Conservation (phyloP, 2,329 filamentous ascomycete species). For the Exophiala viscosa region DNA sequence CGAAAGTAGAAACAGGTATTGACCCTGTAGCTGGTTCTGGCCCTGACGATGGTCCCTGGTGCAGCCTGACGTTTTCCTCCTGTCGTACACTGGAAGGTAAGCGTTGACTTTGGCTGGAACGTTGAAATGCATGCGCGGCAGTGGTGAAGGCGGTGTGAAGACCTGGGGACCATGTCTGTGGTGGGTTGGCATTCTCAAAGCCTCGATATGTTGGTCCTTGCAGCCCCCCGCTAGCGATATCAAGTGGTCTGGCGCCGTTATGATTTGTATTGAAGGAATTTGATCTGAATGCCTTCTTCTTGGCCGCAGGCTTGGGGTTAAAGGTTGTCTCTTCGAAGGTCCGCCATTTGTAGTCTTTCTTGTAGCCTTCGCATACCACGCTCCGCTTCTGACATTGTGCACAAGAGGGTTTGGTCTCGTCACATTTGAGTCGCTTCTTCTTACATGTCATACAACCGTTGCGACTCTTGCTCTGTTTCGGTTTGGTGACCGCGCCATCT, state of each 20-base stretch:
- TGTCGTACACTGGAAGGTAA: constrained; percentile 3
- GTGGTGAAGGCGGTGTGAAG: constrained; percentile 25
- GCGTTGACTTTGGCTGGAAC: not conserved
- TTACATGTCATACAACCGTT: constrained; percentile 74
- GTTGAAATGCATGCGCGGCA: constrained; percentile 21
- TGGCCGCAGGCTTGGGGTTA: constrained; percentile 36
- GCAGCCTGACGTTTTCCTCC: not conserved
- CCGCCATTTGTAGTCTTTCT: constrained; percentile 73
- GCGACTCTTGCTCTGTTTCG: constrained; percentile 71
- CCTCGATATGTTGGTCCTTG: not conserved
- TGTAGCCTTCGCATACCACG: constrained; percentile 67
- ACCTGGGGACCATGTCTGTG: constrained; percentile 22
- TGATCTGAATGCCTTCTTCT: constrained; percentile 36
- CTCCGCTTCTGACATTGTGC: constrained; percentile 63
- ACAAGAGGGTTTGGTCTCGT: constrained; percentile 67
- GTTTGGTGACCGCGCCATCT: constrained; percentile 49
- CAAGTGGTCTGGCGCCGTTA: constrained; percentile 30
- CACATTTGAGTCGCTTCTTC: constrained; percentile 68
- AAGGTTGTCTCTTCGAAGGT: constrained; percentile 64
- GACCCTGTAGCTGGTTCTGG: constrained; percentile 10
- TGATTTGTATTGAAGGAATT: constrained; percentile 30
- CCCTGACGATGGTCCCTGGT: not conserved
- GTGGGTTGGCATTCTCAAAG: constrained; percentile 1
- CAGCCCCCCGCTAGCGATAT: constrained; percentile 6
- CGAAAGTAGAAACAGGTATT: constrained; percentile 16